phyloP scores from a whole-genome alignment of 352 stramenopile genomes.

The Globisporangium canariense region DNA sequence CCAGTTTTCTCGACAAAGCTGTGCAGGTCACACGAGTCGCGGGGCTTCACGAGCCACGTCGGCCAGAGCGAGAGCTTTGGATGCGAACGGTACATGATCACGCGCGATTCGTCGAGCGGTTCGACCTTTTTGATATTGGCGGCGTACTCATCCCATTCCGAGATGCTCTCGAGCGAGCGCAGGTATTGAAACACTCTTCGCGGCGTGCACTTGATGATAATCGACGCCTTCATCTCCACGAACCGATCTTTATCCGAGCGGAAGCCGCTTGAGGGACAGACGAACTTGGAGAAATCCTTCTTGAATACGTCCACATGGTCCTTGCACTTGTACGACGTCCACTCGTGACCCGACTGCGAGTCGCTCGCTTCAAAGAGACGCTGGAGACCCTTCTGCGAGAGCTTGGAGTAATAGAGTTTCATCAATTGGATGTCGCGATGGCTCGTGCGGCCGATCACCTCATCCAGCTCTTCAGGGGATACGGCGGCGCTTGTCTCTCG shows the following conservation, averaged over 20 bases:
- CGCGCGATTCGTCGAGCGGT: slow-evolving; percentile 56
- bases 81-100: slow-evolving; percentile 69
- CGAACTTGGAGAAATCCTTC: slow-evolving; percentile 18
- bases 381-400: slow-evolving; percentile 56
- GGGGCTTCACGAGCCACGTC: slow-evolving; percentile 73
- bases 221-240: slow-evolving; percentile 73
- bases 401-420: slow-evolving; percentile 68
- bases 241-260: slow-evolving; percentile 38
- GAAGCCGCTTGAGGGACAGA: slow-evolving; percentile 11
- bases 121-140: slow-evolving; percentile 49
- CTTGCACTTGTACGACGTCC: slow-evolving; percentile 45
- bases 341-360: slow-evolving; percentile 31
- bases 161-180: slow-evolving; percentile 37
- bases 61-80: slow-evolving; percentile 74
- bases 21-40: slow-evolving; percentile 77
- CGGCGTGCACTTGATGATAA: slow-evolving; percentile 43
- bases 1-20: slow-evolving; percentile 73
- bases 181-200: slow-evolving; percentile 59
- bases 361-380: slow-evolving; percentile 42
- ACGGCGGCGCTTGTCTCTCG: slow-evolving; percentile 15
- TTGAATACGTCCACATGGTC: slow-evolving; percentile 39
- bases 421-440: slow-evolving; percentile 72
- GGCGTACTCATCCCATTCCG: slow-evolving; percentile 34
- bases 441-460: slow-evolving; percentile 51
- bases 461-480: slow-evolving; percentile 47